Evolutionary conservation across 2,329 filamentous ascomycete species (phyloP), one percentile per base, ranked within the genome.

Genomic region (Exophiala sideris): DNA sequence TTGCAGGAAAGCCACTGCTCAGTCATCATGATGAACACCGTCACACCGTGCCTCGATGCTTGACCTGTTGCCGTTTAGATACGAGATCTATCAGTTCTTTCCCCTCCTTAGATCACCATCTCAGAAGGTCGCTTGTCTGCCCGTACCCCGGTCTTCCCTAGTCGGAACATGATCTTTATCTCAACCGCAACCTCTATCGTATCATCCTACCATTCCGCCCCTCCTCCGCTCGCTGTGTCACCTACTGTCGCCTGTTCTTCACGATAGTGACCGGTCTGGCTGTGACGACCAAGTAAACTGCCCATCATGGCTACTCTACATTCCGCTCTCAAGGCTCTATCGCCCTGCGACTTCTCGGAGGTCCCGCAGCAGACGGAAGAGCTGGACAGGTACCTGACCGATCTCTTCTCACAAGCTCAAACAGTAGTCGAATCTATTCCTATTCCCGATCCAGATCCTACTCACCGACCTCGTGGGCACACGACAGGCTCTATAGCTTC

Each of bases 351-450:
- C 41, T 85, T 81, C 78, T 68, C 75, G 33, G 70, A 70, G 20
- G 65, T 79, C 32, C 76, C 76, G 14, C 71, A 61, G 61, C 75
- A 48, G 63, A 72, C 58, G 20, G 72, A 81, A 44, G 72, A 78
- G 54, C 76, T 85, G 38, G 71, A 76, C 16, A 64, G 73, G 6
- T 85, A 84, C 66, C 70, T 87, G 39, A 65, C 73, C 52, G 72
- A 77, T 39, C 82, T 87, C 55, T 88, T 92, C 67, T 73, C 73
- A 24, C 79, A 87, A 56, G 83, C 84, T 16, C 86, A 90, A 64
- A 75, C 86, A 14, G 80, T 95, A 52, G 76, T 88, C 63, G 88
- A 91, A 65, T 92, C 89, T 5, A 81, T 95, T 1, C 90, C 90
- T 3, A 68, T 78, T 9, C 71, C 78, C 2, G 70, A 79, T 6